phyloP scores from a whole-genome alignment of 192 early-diverging fungal genomes.

The Podila verticillata region DNA sequence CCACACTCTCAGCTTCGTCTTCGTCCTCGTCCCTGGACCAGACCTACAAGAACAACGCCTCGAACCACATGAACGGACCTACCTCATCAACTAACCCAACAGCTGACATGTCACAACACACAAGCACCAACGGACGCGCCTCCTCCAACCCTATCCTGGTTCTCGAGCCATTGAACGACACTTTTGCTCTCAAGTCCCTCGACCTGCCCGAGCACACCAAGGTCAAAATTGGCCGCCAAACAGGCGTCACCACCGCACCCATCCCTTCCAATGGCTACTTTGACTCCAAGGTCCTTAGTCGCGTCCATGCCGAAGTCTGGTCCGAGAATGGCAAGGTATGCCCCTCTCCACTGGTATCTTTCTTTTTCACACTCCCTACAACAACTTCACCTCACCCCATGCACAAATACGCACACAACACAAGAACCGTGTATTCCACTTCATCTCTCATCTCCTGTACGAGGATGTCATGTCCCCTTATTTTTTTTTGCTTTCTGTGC shows the following conservation, averaged over 20 bases:
- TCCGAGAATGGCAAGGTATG: constrained; percentile 68
- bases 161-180: constrained; percentile 55
- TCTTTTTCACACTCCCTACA: no score
- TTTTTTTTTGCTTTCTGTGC: no score
- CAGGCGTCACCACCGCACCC: constrained; percentile 68
- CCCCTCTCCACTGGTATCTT: not conserved
- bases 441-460: no score
- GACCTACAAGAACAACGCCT: not conserved
- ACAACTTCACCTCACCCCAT: not conserved
- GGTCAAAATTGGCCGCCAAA: constrained; percentile 78
- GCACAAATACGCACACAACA: not conserved
- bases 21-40: constrained; percentile 12
- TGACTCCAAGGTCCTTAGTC: constrained; percentile 84
- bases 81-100: constrained; percentile 10
- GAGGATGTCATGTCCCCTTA: no score
- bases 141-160: constrained; percentile 50
- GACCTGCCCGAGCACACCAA: constrained; percentile 60
- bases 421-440: no score
- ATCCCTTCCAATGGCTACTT: constrained; percentile 78
- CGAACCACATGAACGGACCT: constrained; percentile 15
- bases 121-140: constrained; percentile 25
- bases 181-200: constrained; percentile 62
- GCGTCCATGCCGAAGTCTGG: constrained; percentile 82
- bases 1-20: not conserved
- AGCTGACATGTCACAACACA: not conserved